These are phyloP conservation scores for Naganishia sp. DNA, from an alignment of 1,284 basidiomycete species.

Conservation along the genomic window DNA sequence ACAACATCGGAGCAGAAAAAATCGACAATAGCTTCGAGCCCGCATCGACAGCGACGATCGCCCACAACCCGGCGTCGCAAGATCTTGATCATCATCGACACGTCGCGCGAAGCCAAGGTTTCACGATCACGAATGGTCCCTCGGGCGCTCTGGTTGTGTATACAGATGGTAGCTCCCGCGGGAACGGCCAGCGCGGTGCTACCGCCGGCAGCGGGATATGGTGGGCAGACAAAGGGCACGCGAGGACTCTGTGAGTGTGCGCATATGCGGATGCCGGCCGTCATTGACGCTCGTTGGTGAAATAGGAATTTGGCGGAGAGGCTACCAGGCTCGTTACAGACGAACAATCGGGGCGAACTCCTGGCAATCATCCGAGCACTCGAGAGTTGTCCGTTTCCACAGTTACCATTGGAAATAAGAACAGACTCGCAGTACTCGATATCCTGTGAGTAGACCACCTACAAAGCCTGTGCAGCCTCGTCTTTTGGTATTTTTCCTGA, in stretches of 20 bases:
- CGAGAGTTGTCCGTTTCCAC: constrained; percentile 50
- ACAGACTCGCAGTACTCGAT: constrained; percentile 55
- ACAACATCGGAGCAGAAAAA: background rate
- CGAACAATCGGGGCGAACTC: constrained; percentile 55
- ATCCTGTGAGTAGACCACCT: constrained; percentile 39
- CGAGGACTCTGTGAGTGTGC: constrained; percentile 32
- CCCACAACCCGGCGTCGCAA: constrained; percentile 15
- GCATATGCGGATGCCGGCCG: background rate
- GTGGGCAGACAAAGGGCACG: constrained; percentile 46
- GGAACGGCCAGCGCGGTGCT: constrained; percentile 47
- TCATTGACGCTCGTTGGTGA: background rate
- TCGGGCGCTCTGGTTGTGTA: constrained; percentile 47
- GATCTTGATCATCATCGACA: constrained; percentile 33
- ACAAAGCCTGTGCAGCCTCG: background rate
- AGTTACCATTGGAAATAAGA: constrained; percentile 52
- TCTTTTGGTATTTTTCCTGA: background rate
- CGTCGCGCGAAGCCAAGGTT: constrained; percentile 17
- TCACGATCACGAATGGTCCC: constrained; percentile 7
- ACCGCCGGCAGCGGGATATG: constrained; percentile 52
- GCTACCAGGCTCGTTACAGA: constrained; percentile 51
- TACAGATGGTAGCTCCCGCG: constrained; percentile 49
- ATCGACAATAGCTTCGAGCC: no score
- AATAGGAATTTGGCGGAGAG: constrained; percentile 47
- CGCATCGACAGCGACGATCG: no score
- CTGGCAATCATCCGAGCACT: constrained; percentile 52